Evolutionary conservation across 257 asterid species (phyloP), one percentile per base, ranked within the genome.

Genomic region (Cynanchum wilfordii): DNA sequence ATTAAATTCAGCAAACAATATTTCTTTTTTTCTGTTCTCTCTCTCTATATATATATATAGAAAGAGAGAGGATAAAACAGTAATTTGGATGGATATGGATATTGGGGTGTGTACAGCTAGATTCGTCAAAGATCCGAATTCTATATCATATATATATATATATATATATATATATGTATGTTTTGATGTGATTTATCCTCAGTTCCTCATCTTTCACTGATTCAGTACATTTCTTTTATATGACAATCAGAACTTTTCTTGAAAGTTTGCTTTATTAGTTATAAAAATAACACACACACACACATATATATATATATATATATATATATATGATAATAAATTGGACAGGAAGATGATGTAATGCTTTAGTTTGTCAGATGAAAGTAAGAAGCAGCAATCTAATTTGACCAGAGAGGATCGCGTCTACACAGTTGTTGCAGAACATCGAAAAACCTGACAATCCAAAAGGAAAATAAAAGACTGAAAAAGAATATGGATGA

Each of bases 391-490:
- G 66, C 40, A 50, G 19, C 49, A 38, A 70, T 24, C n/a, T 33
- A 52, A 52, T 52, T 69, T 69, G 73, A 52, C 64, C 64, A 56
- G 72, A 15, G 36, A 54, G 36, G 70, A 42, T 66, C 36, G 44
- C n/a, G 29, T 22, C 1, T 7, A 40, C 44, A 29, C 22, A 60
- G 66, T 12, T 2, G 0, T 20, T 51, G 45, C 47, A 29, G 58
- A 47, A 0, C 44, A 24, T 5, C 24, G 19, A 15, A 42, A 30
- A 63, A 19, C 19, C 29, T 19, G 17, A 69, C 1, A 50, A 51
- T 51, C 30, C 73, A 50, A 29, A 51, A 2, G 17, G 0, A 27
- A 4, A 44, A n/a, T n/a, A n/a, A 45, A 24, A 24, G 22, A 50
- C 20, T 0, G n/a, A 2, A 7, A 47, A 68, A 47, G 5, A 47